phyloP scores from a whole-genome alignment of 2,329 filamentous ascomycete species.

The Fusarium zealandicum region DNA sequence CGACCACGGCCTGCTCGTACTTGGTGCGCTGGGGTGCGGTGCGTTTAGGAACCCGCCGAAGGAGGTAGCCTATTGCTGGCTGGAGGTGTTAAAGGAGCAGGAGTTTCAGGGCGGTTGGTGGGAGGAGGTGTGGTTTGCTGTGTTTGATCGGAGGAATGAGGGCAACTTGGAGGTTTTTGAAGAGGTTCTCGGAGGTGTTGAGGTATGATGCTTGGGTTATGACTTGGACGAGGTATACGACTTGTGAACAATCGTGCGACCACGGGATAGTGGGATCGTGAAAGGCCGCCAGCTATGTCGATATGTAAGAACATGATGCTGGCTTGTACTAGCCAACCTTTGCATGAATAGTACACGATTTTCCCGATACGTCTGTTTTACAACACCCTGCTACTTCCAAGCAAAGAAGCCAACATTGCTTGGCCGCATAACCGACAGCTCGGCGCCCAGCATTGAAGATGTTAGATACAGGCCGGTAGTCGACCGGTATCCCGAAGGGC shows the following conservation, averaged over 20 bases:
- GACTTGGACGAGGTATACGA: not conserved
- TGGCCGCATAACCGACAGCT: too few species aligned
- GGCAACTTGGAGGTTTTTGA: conserved; percentile 61
- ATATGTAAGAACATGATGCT: not conserved
- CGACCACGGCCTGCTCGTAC: conserved; percentile 65
- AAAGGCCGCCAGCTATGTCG: not conserved
- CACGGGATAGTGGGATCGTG: not conserved
- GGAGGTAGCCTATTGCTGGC: conserved; percentile 69
- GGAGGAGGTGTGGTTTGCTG: conserved; percentile 69
- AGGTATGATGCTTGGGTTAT: conserved; percentile 32
- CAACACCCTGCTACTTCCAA: too few species aligned
- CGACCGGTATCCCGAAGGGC: not conserved
- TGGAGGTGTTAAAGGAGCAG: conserved; percentile 63
- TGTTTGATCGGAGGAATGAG: conserved; percentile 55
- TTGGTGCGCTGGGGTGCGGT: conserved; percentile 75
- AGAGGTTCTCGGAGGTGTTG: conserved; percentile 49
- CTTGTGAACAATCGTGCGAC: not conserved
- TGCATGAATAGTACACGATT: too few species aligned
- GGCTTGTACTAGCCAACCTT: too few species aligned
- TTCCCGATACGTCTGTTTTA: too few species aligned
- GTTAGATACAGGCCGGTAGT: not conserved
- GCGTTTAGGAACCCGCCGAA: conserved; percentile 68
- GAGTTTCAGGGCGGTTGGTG: conserved; percentile 73
- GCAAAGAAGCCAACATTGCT: too few species aligned
- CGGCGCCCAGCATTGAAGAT: not conserved